Evolutionary conservation across 2,329 filamentous ascomycete genomes (phyloP).

Genomic region (Penicillium sp.): DNA sequence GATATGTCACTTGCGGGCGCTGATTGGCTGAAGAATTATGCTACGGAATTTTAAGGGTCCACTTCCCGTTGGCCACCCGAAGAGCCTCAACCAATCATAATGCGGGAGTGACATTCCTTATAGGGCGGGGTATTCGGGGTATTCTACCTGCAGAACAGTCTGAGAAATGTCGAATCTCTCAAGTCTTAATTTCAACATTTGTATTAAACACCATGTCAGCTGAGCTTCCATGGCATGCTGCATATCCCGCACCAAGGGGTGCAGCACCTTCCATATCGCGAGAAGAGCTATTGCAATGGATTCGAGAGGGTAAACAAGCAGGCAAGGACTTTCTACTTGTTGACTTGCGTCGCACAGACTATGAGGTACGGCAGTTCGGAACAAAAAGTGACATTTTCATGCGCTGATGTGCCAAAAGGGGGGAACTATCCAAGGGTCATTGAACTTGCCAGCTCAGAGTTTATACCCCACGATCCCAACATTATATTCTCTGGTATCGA

Average conservation of each 20-base stretch:
- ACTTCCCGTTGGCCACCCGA: too few species aligned
- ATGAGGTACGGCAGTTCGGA: constrained; percentile 37
- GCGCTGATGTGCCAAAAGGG: constrained; percentile 39
- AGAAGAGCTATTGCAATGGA: constrained; percentile 38
- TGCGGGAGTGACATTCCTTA: constrained; percentile 3
- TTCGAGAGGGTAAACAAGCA: constrained; percentile 29
- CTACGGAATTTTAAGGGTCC: too few species aligned
- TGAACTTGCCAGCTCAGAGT: constrained; percentile 47
- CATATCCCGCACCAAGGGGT: constrained; percentile 40
- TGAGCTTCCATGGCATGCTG: constrained; percentile 40
- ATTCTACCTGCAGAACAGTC: not conserved
- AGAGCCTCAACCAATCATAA: constrained; percentile 3
- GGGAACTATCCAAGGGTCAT: constrained; percentile 58
- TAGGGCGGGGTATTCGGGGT: not conserved
- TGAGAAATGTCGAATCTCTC: not conserved
- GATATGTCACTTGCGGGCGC: constrained; percentile 7
- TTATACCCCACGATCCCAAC: constrained; percentile 39
- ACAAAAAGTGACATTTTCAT: not conserved
- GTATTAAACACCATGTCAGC: not conserved
- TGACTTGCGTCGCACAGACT: constrained; percentile 48
- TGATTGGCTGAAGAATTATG: constrained; percentile 12
- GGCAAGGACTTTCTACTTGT: constrained; percentile 44
- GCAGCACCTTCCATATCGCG: constrained; percentile 29
- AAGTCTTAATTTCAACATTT: not conserved
- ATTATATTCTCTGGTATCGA: constrained; percentile 33